These are phyloP conservation scores for Dimargaris cristalligena DNA, from an alignment of 192 early-diverging fungal species.

Conservation along the genomic window DNA sequence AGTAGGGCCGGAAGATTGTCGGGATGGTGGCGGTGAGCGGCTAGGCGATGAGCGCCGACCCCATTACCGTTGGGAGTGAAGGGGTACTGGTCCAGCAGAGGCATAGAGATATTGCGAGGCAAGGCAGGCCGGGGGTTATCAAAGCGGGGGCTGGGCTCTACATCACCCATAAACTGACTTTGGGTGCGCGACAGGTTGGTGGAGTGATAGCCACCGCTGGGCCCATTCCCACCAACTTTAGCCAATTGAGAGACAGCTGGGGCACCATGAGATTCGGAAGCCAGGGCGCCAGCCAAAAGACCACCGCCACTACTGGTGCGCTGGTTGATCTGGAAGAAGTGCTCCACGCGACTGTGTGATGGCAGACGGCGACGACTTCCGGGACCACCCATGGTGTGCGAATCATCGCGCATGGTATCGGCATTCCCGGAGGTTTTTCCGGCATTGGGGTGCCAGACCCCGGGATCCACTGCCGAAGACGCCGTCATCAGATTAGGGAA, in stretches of 20 bases:
- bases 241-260: too few species aligned
- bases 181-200: slow-evolving; percentile 3
- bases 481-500: not conserved
- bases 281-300: not conserved
- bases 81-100: slow-evolving; percentile 6
- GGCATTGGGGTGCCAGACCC: slow-evolving; percentile 5
- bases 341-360: not conserved
- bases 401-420: too few species aligned
- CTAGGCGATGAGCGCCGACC: not conserved
- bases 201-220: not conserved
- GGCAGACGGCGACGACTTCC: not conserved
- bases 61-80: not conserved
- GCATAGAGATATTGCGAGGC: slow-evolving; percentile 8
- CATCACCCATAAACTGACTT: not conserved
- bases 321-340: slow-evolving; percentile 1
- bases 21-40: not conserved
- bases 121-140: not conserved
- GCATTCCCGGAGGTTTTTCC: not conserved
- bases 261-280: too few species aligned
- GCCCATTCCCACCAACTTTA: too few species aligned
- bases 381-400: too few species aligned
- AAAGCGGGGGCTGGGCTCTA: not conserved
- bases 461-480: not conserved
- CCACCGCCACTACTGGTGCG: not conserved
- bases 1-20: not conserved